Base-by-base conservation (phyloP, 2,329 filamentous ascomycete species). In the Westerdykella sp. region DNA sequence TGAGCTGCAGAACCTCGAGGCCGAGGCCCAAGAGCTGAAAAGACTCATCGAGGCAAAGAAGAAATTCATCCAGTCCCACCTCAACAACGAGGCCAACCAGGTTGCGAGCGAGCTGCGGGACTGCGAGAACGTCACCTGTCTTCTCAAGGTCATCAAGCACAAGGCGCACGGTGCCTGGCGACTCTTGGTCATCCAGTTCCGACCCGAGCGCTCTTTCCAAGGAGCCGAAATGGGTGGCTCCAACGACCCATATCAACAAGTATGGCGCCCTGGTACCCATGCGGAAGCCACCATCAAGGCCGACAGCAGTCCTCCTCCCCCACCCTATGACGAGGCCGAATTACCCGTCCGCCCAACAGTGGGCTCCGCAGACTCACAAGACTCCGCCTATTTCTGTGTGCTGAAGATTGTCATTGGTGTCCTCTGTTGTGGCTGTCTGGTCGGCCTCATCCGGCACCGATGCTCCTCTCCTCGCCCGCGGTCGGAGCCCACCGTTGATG, bases 401-500 rank as follows among this genome's bases (percentile, higher is more conserved):
- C 55, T 76, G 3, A 63, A 72, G 34, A 59, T 70, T n/a, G 61
- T 78, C 11, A 55, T 72, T 3, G 59, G 68, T 23, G 46, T 72
- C 5, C 56, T 74, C 15, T 69, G 73, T 42, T 68, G 74, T 21
- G 62, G 65, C 28, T 69, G 69, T 30, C 51, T 75, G 2, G 63
- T 73, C 50, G 59, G 65, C 5, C 62, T 72, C 34, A 65, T 76
- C 42, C 69, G 68, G 18, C 64, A 69, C 44, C 72, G 72, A 48
- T 78, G 70, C 47, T 70, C 72, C 50, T 73, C 73, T 40, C 67
- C 71, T 18, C 71, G 75, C 25, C 71, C 68, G 23, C 71, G 73
- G 44, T 73, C 72, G 11, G 77, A 80, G 44, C 69, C 75, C 21
- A 70, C 74, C 7, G 75, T 77, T 13, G 66, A 69, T 12, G 77